Evolutionary conservation across 106 monocot species (phyloP), one percentile per base, ranked within the genome.

Genomic region (Alisma plantagoaquatica): DNA sequence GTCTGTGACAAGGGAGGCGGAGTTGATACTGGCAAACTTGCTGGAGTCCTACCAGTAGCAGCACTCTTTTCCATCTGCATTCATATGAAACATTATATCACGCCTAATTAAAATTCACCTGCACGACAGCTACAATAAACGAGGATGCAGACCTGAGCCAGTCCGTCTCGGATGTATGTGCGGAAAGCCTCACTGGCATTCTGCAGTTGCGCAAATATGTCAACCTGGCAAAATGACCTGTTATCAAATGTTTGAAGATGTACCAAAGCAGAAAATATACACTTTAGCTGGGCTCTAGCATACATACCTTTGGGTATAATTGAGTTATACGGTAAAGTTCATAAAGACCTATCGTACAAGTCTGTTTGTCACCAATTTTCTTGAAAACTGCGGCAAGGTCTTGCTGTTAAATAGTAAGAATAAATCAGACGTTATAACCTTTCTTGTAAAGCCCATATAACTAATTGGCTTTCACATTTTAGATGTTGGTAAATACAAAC

Each of bases 121-220:
- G 10, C n/a, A n/a, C 27, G 27, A 26, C 23, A 22, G 10, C 23
- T 8, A 11, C 5, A 28, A 11, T 42, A 17, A 62, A 56, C n/a
- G n/a, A n/a, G n/a, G n/a, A n/a, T n/a, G 61, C 15, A 31, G 27
- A 82, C 98, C 85, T 98, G 90, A 1, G 90, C 79, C 27, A 98
- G 53, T 23, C 98, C 98, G 61, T 98, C 98, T 69, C 89, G 78
- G 56, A 98, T 98, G 60, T 98, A 98, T 32, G 90, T 85, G 35
- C 89, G 81, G 59, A 98, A 98, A 31, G 98, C 98, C 38, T 98
- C 98, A 62, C 98, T 98, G 22, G 98, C 98, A 79, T 98, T 98
- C 41, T 98, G 89, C 23, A 98, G 89, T 62, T 98, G 98, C 33
- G 90, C 42, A 75, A 98, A 98, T 59, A 98, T 98, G 67, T 98